Evolutionary conservation across 768 basidiomycete genomes (phyloP).

Genomic region (Pleurotus sapidus): DNA sequence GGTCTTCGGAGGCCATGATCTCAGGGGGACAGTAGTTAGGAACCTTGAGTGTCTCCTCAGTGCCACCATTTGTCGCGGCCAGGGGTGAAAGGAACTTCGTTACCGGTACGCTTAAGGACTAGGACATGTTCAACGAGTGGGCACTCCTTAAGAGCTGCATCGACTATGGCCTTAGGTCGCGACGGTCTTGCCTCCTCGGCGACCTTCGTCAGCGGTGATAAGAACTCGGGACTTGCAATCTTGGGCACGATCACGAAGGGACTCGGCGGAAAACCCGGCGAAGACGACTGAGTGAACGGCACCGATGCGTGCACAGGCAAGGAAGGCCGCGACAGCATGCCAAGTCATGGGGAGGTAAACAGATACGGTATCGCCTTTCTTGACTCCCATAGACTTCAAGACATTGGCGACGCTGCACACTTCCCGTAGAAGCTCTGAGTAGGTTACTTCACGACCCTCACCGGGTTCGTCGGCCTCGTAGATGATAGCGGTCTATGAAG

Average conservation of each 20-base stretch:
- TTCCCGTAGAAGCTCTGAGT: constrained; percentile 83
- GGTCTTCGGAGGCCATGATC: constrained; percentile 90
- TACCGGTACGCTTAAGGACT: constrained; percentile 86
- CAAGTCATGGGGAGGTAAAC: constrained; percentile 93
- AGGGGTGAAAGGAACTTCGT: constrained; percentile 71
- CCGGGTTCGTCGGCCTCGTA: constrained; percentile 97
- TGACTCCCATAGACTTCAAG: constrained; percentile 83
- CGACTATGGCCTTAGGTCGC: constrained; percentile 94
- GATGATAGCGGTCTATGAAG: constrained; percentile 84
- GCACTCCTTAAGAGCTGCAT: constrained; percentile 83
- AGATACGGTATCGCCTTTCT: constrained; percentile 94
- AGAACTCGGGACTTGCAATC: constrained; percentile 91
- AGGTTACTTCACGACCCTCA: constrained; percentile 73
- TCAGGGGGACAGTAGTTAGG: constrained; percentile 87
- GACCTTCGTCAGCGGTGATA: constrained; percentile 94
- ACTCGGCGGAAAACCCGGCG: constrained; percentile 94
- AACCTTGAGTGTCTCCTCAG: constrained; percentile 82
- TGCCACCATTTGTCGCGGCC: constrained; percentile 97
- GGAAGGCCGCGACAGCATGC: constrained; percentile 95
- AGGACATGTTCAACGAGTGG: constrained; percentile 88
- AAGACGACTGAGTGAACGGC: constrained; percentile 98
- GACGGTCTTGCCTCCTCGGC: constrained; percentile 91
- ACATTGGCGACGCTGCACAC: constrained; percentile 91
- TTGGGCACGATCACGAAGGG: constrained; percentile 85
- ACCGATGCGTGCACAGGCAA: constrained; percentile 96